phyloP scores from a whole-genome alignment of 179 eudicot species.

The Nepenthes alata region DNA sequence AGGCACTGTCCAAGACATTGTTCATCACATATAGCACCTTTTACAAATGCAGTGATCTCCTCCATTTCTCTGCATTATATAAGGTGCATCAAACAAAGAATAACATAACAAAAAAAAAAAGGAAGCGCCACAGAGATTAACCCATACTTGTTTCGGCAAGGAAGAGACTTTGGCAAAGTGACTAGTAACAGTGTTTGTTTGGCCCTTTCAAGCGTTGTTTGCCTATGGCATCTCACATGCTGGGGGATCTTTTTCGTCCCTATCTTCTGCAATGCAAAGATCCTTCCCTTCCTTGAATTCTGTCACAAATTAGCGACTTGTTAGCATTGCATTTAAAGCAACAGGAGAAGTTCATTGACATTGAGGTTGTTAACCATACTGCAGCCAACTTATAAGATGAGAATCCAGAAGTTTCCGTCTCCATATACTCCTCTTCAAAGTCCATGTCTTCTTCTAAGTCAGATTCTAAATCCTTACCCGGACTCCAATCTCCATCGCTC shows the following conservation, averaged over 20 bases:
- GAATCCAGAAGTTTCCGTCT: conserved; percentile 30
- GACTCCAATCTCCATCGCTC: conserved; percentile 66
- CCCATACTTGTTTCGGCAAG: conserved; percentile 84
- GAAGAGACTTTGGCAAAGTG: conserved; percentile 85
- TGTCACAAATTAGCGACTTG: conserved; percentile 16
- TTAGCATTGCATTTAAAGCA: conserved; percentile 4
- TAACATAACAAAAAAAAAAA: background rate
- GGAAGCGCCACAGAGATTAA: background rate
- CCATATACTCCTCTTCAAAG: conserved; percentile 63
- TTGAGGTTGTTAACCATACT: conserved; percentile 27
- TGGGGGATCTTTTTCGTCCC: conserved; percentile 80
- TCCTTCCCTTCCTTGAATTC: conserved; percentile 73
- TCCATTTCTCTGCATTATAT: conserved; percentile 73
- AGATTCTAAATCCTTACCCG: conserved; percentile 26
- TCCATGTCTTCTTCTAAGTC: conserved; percentile 36
- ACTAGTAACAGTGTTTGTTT: conserved; percentile 76
- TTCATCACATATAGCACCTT: conserved; percentile 83
- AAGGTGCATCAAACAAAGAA: conserved; percentile 1
- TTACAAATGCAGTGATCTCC: conserved; percentile 67
- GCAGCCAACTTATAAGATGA: conserved; percentile 65
- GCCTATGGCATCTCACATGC: conserved; percentile 80
- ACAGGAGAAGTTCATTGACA: conserved; percentile 5
- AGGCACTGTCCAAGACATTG: conserved; percentile 97
- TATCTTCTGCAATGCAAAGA: conserved; percentile 80
- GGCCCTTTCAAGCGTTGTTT: conserved; percentile 90